phyloP scores from a whole-genome alignment of 805 yeast species.

The Isabelozyma rhagii region DNA sequence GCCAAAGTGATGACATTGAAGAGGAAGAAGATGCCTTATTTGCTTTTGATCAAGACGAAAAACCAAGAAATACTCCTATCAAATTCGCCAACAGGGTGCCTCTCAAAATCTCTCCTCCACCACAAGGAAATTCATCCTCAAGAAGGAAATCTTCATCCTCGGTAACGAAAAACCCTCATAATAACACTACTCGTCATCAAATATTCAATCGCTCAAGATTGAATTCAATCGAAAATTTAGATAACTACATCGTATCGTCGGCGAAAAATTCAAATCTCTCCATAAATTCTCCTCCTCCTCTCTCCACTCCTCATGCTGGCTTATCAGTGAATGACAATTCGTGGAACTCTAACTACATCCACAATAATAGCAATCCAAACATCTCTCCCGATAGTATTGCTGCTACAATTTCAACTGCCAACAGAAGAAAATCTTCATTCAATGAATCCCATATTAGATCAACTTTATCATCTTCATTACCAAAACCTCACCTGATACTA shows the following conservation, averaged over 20 bases:
- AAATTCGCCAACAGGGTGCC: conserved; percentile 44
- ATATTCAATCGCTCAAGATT: conserved; percentile 37
- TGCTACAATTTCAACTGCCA: conserved; percentile 13
- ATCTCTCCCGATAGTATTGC: conserved; percentile 16
- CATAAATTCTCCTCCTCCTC: conserved; percentile 36
- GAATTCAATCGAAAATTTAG: conserved; percentile 41
- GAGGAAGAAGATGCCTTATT: conserved; percentile 18
- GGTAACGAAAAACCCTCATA: conserved; percentile 13
- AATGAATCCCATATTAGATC: conserved; percentile 36
- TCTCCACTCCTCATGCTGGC: conserved; percentile 15
- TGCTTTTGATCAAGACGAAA: conserved; percentile 13
- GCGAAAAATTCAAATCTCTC: conserved; percentile 34
- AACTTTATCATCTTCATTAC: conserved; percentile 20
- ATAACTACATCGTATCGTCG: conserved; percentile 39
- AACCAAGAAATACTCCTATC: conserved; percentile 17
- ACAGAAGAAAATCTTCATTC: conserved; percentile 38
- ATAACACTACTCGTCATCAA: conserved; percentile 17
- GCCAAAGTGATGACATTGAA: conserved; percentile 38
- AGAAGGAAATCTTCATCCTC: conserved; percentile 31
- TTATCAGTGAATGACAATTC: conserved; percentile 14
- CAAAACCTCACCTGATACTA: conserved; percentile 7
- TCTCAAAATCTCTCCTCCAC: conserved; percentile 36
- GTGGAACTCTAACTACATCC: conserved; percentile 9
- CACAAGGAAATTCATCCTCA: conserved; percentile 8
- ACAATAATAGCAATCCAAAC: conserved; percentile 3